Conservation (phyloP, 768 basidiomycete genomes). For the Lentinula lateritia region DNA sequence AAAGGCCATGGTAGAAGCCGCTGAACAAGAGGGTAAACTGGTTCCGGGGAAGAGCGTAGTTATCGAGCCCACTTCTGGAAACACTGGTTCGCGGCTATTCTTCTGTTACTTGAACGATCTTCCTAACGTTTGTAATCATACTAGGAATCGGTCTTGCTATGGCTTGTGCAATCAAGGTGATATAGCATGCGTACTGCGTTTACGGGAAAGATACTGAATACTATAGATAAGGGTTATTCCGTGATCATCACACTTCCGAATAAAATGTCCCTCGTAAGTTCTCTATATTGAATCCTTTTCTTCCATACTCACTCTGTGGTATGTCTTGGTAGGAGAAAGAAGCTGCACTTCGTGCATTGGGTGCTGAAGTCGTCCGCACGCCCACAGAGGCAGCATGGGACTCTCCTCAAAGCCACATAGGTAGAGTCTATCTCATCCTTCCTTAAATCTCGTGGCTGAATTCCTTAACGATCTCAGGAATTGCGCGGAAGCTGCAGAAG, state of each 20-base stretch:
- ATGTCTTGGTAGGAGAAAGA: constrained; percentile 70
- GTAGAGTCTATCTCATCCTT: constrained; percentile 43
- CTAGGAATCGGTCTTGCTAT: constrained; percentile 90
- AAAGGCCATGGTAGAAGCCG: constrained; percentile 94
- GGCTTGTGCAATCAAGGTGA: constrained; percentile 90
- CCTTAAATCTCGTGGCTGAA: constrained; percentile 67
- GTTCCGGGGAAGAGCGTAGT: constrained; percentile 85
- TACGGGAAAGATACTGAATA: constrained; percentile 56
- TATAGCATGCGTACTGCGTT: constrained; percentile 6
- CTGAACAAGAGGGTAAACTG: constrained; percentile 82
- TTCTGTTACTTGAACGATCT: background rate
- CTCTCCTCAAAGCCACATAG: constrained; percentile 87
- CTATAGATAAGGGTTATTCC: constrained; percentile 84
- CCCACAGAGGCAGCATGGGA: constrained; percentile 88
- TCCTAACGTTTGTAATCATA: background rate
- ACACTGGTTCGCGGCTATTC: constrained; percentile 63
- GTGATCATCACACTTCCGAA: constrained; percentile 88
- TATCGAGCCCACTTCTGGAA: constrained; percentile 94
- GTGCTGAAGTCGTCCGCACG: constrained; percentile 92
- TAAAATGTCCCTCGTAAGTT: constrained; percentile 82
- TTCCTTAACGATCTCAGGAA: constrained; percentile 83
- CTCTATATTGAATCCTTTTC: background rate
- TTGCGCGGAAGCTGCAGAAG: constrained; percentile 70
- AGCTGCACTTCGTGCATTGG: constrained; percentile 83
- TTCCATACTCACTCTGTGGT: background rate